Conservation (phyloP, 306 rosid species). For the Pterocarpus santalinus region DNA sequence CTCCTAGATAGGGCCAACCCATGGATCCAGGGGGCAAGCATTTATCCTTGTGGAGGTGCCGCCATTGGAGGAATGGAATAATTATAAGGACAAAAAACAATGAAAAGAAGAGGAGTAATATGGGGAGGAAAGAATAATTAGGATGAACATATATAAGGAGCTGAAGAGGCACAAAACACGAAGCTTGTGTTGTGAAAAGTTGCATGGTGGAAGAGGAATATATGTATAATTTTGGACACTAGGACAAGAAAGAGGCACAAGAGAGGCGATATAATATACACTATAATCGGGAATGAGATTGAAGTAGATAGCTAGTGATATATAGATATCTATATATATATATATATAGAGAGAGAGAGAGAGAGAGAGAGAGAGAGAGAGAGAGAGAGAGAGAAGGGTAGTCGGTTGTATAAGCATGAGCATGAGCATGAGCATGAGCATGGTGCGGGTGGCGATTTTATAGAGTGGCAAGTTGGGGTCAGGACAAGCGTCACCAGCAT, state of each 20-base stretch:
- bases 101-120: constrained; percentile 26
- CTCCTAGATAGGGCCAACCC: constrained; percentile 94
- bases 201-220: constrained; percentile 54
- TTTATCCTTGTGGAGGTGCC: constrained; percentile 46
- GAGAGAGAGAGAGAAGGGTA: not conserved
- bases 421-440: not conserved
- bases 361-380: too few relatives aligned
- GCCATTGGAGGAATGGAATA: constrained; percentile 57
- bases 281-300: not conserved
- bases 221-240: not conserved
- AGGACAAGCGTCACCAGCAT: constrained; percentile 58
- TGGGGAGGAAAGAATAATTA: not conserved
- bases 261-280: not conserved
- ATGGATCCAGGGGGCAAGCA: constrained; percentile 89
- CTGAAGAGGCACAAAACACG: not conserved
- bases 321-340: too few relatives aligned
- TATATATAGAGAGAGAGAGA: too few relatives aligned
- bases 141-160: not conserved
- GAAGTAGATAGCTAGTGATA: not conserved
- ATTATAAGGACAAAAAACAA: constrained; percentile 43
- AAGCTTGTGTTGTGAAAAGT: constrained; percentile 25
- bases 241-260: not conserved
- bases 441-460: constrained; percentile 33
- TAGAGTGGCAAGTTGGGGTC: constrained; percentile 50
- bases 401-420: not conserved